A percentile compares a stretch with the other conserved stretches of the same genome.
These are phyloP conservation scores for Metschnikowia borealis DNA, from an alignment of 805 yeast species.

Conservation along the genomic window DNA sequence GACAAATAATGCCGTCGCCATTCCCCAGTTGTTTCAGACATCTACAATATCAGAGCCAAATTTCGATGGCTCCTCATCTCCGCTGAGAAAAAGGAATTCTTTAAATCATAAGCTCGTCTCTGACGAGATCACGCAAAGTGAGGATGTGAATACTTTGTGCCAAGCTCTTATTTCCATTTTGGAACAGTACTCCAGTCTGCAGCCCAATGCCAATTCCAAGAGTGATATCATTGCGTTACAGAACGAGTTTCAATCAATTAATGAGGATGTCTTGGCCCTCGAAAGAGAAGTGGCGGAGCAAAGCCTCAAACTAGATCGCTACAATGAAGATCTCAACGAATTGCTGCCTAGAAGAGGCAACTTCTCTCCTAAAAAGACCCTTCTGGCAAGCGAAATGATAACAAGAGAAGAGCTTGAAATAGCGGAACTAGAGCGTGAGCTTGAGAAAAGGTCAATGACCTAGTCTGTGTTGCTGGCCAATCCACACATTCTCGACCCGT, in stretches of 20 bases:
- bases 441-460: constrained; percentile 15
- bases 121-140: constrained; percentile 18
- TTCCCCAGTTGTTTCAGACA: constrained; percentile 20
- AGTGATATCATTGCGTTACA: constrained; percentile 14
- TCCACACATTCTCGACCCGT: neutral
- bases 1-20: constrained; percentile 25
- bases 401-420: constrained; percentile 46
- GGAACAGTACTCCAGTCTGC: constrained; percentile 9
- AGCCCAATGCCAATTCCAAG: neutral
- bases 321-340: constrained; percentile 23
- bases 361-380: constrained; percentile 8
- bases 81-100: constrained; percentile 10
- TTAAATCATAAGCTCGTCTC: constrained; percentile 5
- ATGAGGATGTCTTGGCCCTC: constrained; percentile 38
- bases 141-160: constrained; percentile 43
- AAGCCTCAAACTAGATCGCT: constrained; percentile 33
- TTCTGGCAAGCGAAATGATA: constrained; percentile 38
- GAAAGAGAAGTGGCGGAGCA: constrained; percentile 44
- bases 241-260: constrained; percentile 33
- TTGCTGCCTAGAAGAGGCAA: constrained; percentile 18
- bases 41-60: neutral
- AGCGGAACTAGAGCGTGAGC: constrained; percentile 35
- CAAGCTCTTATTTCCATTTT: constrained; percentile 6
- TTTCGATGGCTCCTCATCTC: constrained; percentile 13
- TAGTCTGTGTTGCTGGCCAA: constrained; percentile 3